phyloP scores from a whole-genome alignment of 2,329 filamentous ascomycete genomes.

The Gnomoniopsis sp. region DNA sequence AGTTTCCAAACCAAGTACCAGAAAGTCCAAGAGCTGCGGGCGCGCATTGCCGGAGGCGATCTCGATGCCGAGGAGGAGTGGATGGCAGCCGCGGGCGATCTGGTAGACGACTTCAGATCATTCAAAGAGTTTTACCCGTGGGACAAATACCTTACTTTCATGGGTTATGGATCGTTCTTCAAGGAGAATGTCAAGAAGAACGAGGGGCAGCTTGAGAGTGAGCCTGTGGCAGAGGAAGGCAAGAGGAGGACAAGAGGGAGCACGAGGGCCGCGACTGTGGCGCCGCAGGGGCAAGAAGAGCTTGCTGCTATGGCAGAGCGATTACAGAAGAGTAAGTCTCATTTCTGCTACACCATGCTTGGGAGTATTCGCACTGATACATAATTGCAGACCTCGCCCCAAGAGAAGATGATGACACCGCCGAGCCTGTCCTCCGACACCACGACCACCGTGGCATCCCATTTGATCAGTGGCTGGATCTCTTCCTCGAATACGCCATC shows the following conservation, averaged over 20 bases:
- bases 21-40: constrained; percentile 39
- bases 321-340: constrained; percentile 48
- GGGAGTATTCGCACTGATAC: neutral
- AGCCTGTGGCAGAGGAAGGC: constrained; percentile 7
- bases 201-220: constrained; percentile 17
- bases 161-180: constrained; percentile 39
- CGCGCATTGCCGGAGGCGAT: constrained; percentile 39
- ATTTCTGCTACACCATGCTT: neutral
- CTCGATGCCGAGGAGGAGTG: constrained; percentile 45
- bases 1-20: constrained; percentile 36
- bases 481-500: constrained; percentile 86
- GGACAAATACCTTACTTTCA: constrained; percentile 61
- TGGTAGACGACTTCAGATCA: constrained; percentile 62
- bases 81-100: constrained; percentile 56
- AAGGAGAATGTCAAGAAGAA: constrained; percentile 29
- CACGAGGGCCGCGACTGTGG: constrained; percentile 1
- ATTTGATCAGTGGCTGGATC: constrained; percentile 82
- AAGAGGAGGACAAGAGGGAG: constrained; percentile 1
- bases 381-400: constrained; percentile 30
- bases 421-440: constrained; percentile 22
- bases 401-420: constrained; percentile 28
- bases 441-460: constrained; percentile 64
- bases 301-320: constrained; percentile 55
- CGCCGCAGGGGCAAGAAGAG: constrained; percentile 33
- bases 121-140: constrained; percentile 63